Evolutionary conservation across 106 monocot genomes (phyloP), one percentile per base, ranked within the genome.

Genomic region (Allium cepa): DNA sequence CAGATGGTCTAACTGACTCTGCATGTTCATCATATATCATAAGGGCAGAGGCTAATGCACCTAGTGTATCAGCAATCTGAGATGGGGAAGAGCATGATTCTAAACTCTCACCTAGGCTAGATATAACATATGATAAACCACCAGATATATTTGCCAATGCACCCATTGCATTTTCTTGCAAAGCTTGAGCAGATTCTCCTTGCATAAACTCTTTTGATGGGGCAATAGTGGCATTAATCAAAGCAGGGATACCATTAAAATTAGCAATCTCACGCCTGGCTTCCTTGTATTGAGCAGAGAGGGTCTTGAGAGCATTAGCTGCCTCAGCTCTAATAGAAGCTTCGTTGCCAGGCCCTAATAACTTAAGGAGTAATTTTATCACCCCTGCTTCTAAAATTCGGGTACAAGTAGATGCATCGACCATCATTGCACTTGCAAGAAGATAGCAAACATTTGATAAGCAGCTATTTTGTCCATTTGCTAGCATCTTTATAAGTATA

Each of bases 161-260:
- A 71, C 93, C 81, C 99, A 99, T 99, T 67, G 99, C 90, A 81
- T 93, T 99, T 66, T 99, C 99, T 50, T 99, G 99, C 77, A 99
- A 75, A 69, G 87, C 83, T 76, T 99, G 93, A 26, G 90, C 99
- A 68, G 87, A 76, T 74, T 99, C 99, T 10, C 99, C 99, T 83
- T 93, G 92, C 99, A 99, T 99, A 75, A 90, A 99, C 78, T 99
- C 99, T 73, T 99, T 99, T 60, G 99, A 99, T 52, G 99, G 99
- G 75, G 99, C 99, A 57, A 99, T 99, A 17, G 92, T 93, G 36
- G 99, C 99, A 83, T 99, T 99, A 76, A 99, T 90, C 57, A 99
- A 74, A 81, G 87, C 80, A 66, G 99, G 99, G 22, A 99, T 99
- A 14, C 99, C 99, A 81, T 87, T 93, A 47, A 63, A 93, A 76